phyloP scores from a whole-genome alignment of 768 basidiomycete genomes.

The Suillus subaureus region DNA sequence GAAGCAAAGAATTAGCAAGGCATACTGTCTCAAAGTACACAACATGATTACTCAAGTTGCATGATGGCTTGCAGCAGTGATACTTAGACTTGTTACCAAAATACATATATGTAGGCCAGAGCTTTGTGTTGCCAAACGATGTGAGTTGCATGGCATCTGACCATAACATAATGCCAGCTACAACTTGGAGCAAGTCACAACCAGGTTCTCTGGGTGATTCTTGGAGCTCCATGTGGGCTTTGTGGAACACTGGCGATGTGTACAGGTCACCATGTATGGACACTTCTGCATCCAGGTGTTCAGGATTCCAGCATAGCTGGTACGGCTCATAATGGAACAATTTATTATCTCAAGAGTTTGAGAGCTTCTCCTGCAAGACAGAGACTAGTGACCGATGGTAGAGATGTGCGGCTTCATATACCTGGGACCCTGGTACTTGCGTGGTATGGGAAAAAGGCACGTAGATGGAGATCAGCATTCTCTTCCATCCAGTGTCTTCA shows the following conservation, averaged over 20 bases:
- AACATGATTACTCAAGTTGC: neutral
- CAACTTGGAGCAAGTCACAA: neutral
- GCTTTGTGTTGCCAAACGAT: neutral
- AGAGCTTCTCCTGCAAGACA: neutral
- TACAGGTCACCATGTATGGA: neutral
- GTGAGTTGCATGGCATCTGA: neutral
- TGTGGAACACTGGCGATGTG: neutral
- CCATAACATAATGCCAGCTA: neutral
- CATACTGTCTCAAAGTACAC: neutral
- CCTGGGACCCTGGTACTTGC: neutral
- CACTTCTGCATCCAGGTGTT: neutral
- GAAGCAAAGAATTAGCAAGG: too few relatives aligned
- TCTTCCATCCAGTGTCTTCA: too few relatives aligned
- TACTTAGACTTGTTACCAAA: neutral
- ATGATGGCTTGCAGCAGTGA: neutral
- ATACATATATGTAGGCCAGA: neutral
- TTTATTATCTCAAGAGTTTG: neutral
- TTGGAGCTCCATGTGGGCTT: neutral
- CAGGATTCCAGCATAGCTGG: neutral
- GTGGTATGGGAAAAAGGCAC: neutral
- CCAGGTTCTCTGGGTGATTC: neutral
- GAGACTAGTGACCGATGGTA: neutral
- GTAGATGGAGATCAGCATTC: too few relatives aligned
- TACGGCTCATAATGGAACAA: neutral
- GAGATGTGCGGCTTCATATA: neutral